phyloP scores from a whole-genome alignment of 2,329 filamentous ascomycete species.

The Ascochyta rabiei region DNA sequence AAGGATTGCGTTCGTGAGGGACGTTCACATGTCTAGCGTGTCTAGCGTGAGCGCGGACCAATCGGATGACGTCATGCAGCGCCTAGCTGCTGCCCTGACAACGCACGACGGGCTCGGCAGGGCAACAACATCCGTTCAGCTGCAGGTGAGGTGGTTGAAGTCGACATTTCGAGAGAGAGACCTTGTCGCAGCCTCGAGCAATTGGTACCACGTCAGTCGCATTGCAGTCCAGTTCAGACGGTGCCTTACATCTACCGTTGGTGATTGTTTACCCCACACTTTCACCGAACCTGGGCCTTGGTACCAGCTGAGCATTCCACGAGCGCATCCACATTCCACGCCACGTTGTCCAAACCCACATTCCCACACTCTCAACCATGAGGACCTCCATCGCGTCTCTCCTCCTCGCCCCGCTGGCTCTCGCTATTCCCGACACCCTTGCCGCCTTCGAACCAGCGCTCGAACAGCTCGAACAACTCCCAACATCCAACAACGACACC shows the following conservation, averaged over 20 bases:
- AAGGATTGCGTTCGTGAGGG: background rate
- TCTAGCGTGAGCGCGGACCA: conserved; percentile 3
- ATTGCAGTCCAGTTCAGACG: background rate
- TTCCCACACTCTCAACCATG: conserved; percentile 30
- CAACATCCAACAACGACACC: conserved; percentile 34
- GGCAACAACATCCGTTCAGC: conserved; percentile 11
- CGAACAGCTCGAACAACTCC: conserved; percentile 21
- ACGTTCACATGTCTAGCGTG: conserved; percentile 9
- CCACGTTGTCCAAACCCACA: conserved; percentile 1
- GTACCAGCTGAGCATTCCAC: conserved; percentile 17
- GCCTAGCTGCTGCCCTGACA: conserved; percentile 10
- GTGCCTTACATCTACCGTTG: background rate
- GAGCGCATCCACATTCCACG: conserved; percentile 27
- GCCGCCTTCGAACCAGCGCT: conserved; percentile 42
- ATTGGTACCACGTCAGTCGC: conserved; percentile 9
- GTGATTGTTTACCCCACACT: conserved; percentile 17
- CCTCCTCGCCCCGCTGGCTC: conserved; percentile 35
- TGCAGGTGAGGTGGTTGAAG: conserved; percentile 10
- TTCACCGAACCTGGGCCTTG: conserved; percentile 3
- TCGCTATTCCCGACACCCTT: conserved; percentile 36
- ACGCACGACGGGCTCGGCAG: conserved; percentile 12
- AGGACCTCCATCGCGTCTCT: conserved; percentile 32
- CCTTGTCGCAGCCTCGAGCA: conserved; percentile 6
- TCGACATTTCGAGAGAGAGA: conserved; percentile 9
- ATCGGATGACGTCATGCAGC: conserved; percentile 17